Evolutionary conservation across 352 stramenopile genomes (phyloP), one percentile per base, ranked within the genome.

Genomic region (Pythium aquatile): DNA sequence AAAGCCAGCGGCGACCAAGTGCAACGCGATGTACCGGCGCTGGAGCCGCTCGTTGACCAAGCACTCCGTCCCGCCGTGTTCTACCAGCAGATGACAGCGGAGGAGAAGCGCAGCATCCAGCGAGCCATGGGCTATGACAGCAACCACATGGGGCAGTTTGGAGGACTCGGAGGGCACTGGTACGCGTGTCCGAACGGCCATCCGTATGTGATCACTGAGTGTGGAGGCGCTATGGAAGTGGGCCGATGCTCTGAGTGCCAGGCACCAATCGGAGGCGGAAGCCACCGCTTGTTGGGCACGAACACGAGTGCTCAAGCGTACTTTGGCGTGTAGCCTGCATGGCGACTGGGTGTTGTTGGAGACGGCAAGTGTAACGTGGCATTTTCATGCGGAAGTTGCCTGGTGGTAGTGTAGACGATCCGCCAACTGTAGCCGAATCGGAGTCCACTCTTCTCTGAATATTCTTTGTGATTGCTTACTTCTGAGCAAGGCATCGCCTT

Each of bases 191-290:
- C 76, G 0, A 91, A 93, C 67, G 86, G 86, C 3, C 88, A 96
- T 65, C 86, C 85, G 40, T 94, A 95, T 58, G 83, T 85, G 46
- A 91, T 96, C 54, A 85, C 81, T 10, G 84, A 95, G 49, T 96
- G 88, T 60, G 85, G 88, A 29, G 76, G 78, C 51, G 79, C 86
- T 6, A 96, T 94, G 83, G 47, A 93, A 55, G 47, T 69, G 59
- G 65, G 72, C 7, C 63, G 20, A 1, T 96, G 88, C 44, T 73
- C 80, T 2, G 88, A 96, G 56, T 96, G 88, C 70, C 75, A 76
- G 9, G 85, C 73, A 8, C 40, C 48, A 26, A 75, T 96, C 7
- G 88, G 88, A 17, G 86, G 88, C 8, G 17, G 26, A 2, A 63
- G 78, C 20, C 87, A 96, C 24, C 48, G 9, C 20, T 40, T 65